Evolutionary conservation across 192 early-diverging fungal genomes (phyloP), one percentile per base, ranked within the genome.

Genomic region (Rhizoclosmatium globosum): DNA sequence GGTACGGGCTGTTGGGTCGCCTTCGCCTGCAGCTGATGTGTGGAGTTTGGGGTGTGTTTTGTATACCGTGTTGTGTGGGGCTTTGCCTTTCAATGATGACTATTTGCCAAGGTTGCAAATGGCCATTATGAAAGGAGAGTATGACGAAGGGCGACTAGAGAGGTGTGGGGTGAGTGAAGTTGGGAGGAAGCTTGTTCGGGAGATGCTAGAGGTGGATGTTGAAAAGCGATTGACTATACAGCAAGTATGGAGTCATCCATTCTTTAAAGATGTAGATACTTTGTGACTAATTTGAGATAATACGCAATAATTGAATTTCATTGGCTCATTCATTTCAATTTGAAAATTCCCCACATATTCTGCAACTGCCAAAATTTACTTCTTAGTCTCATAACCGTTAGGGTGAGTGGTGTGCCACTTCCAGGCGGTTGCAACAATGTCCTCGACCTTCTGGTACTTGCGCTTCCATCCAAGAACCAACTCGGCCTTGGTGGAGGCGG

Each of bases 31-130:
- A 4, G 82, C 84, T 3, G 95, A 96, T 78, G 82, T 96, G 17
- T 96, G 95, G 95, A 87, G 92, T 11, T 77, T 95, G 9, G 94
- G 92, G 38, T 91, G 91, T 13, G 88, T 95, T 1, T 79, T 95
- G 15, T 95, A 90, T 79, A 89, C 92, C 9, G 78, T 95, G 78
- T 59, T 95, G 39, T 85, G 90, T 0, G 92, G 91, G 19, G 80
- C 82, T 4, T 79, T 95, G 39, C 95, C 95, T 4, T 96, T 95
- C 81, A 81, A 85, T 47, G 95, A 96, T 81, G 90, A 89, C 41
- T 94, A 88, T 80, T 82, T 90, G 57, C 92, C 93, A 3, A 78
- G 94, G 23, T 78, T 95, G 74, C 91, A 92, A 76, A 78, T 88
- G 74, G 83, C 85, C 67, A 94, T 95, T 74, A 76, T 92, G 56